Evolutionary conservation across 768 basidiomycete species (phyloP).

Genomic region (Suillus cothurnatus): DNA sequence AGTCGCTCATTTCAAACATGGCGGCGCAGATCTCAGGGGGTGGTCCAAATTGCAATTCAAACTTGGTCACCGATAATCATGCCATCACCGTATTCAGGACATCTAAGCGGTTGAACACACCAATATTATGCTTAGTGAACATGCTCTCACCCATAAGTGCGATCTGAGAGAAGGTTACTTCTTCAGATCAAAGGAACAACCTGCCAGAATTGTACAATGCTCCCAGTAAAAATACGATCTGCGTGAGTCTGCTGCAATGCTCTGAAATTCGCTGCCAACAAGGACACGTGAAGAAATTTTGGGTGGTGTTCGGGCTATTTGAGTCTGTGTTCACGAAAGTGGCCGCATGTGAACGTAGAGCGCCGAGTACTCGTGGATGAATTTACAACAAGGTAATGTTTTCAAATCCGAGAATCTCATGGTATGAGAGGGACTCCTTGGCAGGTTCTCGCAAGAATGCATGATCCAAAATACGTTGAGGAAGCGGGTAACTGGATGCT

Average conservation of each 20-base stretch:
- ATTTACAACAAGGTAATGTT: background rate
- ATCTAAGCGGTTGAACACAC: background rate
- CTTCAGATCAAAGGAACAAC: background rate
- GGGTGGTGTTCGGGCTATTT: background rate
- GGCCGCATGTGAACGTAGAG: slow-evolving; percentile 6
- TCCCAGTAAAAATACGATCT: background rate
- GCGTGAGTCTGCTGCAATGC: background rate
- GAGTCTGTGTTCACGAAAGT: background rate
- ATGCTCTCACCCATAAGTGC: background rate
- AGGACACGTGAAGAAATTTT: background rate
- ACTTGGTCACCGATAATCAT: background rate
- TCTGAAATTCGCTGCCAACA: background rate
- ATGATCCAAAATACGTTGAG: background rate
- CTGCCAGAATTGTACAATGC: background rate
- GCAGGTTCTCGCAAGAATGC: background rate
- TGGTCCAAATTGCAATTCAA: background rate
- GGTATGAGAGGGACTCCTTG: background rate
- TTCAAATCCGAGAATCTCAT: background rate
- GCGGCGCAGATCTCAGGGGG: background rate
- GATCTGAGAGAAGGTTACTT: background rate
- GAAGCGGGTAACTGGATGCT: background rate
- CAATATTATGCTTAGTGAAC: background rate
- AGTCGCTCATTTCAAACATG: background rate
- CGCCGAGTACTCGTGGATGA: background rate
- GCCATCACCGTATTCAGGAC: no score